Evolutionary conservation across 495 filamentous ascomycete species (phyloP).

Genomic region (Staphylotrichum tortipilum): DNA sequence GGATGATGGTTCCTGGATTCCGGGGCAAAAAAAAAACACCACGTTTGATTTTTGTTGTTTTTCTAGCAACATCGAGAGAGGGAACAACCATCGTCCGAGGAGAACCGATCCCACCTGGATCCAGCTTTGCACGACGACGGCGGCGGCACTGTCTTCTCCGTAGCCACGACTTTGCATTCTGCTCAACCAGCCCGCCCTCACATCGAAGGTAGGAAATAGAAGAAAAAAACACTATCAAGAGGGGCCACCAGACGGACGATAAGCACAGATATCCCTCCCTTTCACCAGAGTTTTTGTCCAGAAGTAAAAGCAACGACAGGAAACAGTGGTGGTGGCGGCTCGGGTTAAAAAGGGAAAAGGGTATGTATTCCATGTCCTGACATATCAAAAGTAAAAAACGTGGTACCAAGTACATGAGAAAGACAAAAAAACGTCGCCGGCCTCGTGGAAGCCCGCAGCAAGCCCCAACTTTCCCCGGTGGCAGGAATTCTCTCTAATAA

Average conservation of each 20-base stretch:
- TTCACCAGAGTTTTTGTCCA: constrained; percentile 9
- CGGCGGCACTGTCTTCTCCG: neutral
- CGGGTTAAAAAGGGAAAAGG: constrained; percentile 6
- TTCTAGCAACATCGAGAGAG: too few relatives aligned
- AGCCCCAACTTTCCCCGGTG: neutral
- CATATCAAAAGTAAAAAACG: constrained; percentile 18
- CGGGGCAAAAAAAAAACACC: too few relatives aligned
- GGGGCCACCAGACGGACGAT: neutral
- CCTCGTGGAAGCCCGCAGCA: neutral
- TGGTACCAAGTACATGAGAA: constrained; percentile 20
- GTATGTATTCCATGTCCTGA: constrained; percentile 22
- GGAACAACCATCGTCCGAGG: too few relatives aligned
- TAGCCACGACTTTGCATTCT: constrained; percentile 1
- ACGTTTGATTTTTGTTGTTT: too few relatives aligned
- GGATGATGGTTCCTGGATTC: too few relatives aligned
- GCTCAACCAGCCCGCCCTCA: neutral
- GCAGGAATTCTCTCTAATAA: too few relatives aligned
- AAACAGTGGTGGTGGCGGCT: neutral
- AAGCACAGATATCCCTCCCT: neutral
- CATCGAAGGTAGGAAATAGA: neutral
- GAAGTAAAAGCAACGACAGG: constrained; percentile 6
- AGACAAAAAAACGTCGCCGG: neutral
- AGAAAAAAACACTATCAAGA: neutral
- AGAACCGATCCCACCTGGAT: too few relatives aligned
- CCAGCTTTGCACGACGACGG: too few relatives aligned